These are phyloP conservation scores for Eucommia ulmoides DNA, from an alignment of 257 asterid species.

Conservation along the genomic window DNA sequence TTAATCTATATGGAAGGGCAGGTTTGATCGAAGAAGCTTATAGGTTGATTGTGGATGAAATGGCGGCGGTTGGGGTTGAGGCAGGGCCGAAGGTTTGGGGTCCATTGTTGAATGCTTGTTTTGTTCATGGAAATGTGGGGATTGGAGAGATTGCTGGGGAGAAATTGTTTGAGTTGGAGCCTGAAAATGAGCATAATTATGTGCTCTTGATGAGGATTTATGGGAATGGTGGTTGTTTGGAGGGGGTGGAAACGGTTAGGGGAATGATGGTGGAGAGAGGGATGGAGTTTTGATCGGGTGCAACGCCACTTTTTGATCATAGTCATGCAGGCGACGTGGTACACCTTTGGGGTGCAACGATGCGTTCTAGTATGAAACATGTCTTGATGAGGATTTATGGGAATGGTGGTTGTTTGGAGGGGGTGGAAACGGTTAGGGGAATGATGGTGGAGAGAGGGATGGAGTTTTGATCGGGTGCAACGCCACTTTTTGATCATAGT, in stretches of 20 bases:
- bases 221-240: not conserved
- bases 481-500: too few species aligned
- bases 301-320: too few species aligned
- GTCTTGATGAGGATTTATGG: not conserved
- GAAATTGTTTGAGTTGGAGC: not conserved
- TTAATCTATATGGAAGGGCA: not conserved
- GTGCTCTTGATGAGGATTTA: slow-evolving; percentile 2
- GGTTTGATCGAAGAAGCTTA: not conserved
- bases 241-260: not conserved
- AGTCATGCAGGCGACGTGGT: too few species aligned
- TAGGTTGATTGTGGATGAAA: not conserved
- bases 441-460: slow-evolving; percentile 1
- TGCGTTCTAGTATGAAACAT: too few species aligned
- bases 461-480: too few species aligned
- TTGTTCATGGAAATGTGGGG: not conserved
- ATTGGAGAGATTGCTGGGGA: not conserved
- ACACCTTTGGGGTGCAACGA: too few species aligned
- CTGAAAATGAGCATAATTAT: slow-evolving; percentile 1
- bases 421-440: not conserved
- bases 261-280: slow-evolving; percentile 2
- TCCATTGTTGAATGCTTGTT: not conserved
- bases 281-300: not conserved
- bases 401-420: not conserved
- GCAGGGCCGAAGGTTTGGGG: slow-evolving; percentile 1
- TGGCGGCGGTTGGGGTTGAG: slow-evolving; percentile 3